These are phyloP conservation scores for Euphorbia pulcherrima DNA, from an alignment of 345 rosid genomes.

Conservation along the genomic window DNA sequence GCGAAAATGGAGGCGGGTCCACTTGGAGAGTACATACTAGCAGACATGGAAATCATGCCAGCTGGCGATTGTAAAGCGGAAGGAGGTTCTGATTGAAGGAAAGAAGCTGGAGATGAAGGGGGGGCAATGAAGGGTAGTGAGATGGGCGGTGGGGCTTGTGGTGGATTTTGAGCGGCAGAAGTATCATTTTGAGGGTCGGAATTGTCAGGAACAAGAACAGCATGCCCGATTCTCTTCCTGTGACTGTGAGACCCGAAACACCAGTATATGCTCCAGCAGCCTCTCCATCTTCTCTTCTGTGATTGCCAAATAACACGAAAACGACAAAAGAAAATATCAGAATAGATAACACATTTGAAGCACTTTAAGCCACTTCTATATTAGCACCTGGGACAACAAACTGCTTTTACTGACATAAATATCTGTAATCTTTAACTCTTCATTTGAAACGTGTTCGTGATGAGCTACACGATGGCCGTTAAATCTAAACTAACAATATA, in stretches of 20 bases:
- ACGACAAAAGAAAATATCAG: conserved; percentile 10
- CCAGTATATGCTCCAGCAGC: conserved; percentile 54
- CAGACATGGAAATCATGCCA: conserved; percentile 59
- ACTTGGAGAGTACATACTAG: conserved; percentile 57
- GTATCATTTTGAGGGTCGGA: conserved; percentile 28
- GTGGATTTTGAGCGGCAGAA: conserved; percentile 33
- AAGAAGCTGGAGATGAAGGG: conserved; percentile 95
- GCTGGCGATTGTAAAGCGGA: conserved; percentile 82
- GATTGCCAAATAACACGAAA: conserved; percentile 16
- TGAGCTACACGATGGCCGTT: not conserved
- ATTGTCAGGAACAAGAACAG: conserved; percentile 58
- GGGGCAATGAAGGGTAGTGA: conserved; percentile 80
- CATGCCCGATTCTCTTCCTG: conserved; percentile 65
- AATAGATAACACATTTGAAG: conserved; percentile 1
- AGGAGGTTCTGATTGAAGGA: conserved; percentile 86
- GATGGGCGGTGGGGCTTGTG: conserved; percentile 34
- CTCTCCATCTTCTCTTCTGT: conserved; percentile 78
- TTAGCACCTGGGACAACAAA: not conserved
- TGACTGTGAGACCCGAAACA: conserved; percentile 70
- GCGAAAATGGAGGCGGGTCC: conserved; percentile 87
- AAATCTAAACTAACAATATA: not conserved
- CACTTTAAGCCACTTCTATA: conserved; percentile 1
- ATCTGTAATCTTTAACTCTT: not conserved
- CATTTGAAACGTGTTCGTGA: not conserved
- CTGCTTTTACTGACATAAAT: not conserved